Percentiles rank a stretch among this genome's conserved stretches.
Evolutionary conservation across 176 grass and related monocot species (phyloP).

Genomic region (Guadua angustifolia): DNA sequence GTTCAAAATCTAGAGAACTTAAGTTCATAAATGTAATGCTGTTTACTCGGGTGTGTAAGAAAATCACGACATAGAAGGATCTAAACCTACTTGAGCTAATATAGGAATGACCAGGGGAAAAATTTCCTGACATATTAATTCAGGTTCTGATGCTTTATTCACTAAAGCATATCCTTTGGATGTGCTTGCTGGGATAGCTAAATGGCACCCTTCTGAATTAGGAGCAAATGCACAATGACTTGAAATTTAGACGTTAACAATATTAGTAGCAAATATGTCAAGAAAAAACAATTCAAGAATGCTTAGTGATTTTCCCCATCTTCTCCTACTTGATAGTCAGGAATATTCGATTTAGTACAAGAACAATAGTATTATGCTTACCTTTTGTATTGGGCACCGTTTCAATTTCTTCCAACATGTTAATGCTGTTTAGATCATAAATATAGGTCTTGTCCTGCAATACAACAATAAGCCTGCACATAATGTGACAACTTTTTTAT

Average conservation of each 20-base stretch:
- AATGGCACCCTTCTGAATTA: conserved; percentile 79
- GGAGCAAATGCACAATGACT: conserved; percentile 93
- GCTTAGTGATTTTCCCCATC: not conserved
- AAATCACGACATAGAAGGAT: not conserved
- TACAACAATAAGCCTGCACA: conserved; percentile 93
- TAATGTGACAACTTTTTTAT: conserved; percentile 50
- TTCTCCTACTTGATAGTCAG: not conserved
- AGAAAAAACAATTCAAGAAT: not conserved
- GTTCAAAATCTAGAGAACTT: not conserved
- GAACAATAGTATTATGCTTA: conserved; percentile 36
- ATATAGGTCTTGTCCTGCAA: conserved; percentile 87
- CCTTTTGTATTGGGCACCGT: conserved; percentile 87
- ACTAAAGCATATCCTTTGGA: conserved; percentile 86
- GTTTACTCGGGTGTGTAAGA: not conserved
- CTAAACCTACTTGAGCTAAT: conserved; percentile 7
- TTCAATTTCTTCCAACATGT: conserved; percentile 90
- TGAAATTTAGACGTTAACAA: conserved; percentile 43
- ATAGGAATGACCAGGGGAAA: not conserved
- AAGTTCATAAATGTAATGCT: not conserved
- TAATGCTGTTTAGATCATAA: conserved; percentile 78
- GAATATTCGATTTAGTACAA: not conserved
- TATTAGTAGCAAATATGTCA: conserved; percentile 28
- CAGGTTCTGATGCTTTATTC: conserved; percentile 84
- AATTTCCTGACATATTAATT: conserved; percentile 92
- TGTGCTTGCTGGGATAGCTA: conserved; percentile 88